These are phyloP conservation scores for Cladophialophora immunda DNA, from an alignment of 2,329 filamentous ascomycete species.

Conservation along the genomic window DNA sequence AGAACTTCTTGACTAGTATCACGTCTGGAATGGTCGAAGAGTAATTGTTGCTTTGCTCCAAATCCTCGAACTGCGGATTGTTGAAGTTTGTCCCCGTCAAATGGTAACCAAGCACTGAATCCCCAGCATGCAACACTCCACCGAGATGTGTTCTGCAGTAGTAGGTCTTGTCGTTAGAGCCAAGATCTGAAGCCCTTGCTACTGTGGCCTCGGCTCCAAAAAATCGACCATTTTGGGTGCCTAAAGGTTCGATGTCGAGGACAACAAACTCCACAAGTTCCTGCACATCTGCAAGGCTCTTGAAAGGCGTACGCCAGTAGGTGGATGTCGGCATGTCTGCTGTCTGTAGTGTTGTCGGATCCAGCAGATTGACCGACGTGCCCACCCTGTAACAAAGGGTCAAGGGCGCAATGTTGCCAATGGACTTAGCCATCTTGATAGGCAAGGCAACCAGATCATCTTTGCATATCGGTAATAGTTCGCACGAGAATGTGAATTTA, in stretches of 20 bases:
- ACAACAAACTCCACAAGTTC: slow-evolving; percentile 92
- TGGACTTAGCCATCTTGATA: slow-evolving; percentile 83
- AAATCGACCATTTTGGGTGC: slow-evolving; percentile 79
- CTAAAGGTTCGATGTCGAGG: slow-evolving; percentile 88
- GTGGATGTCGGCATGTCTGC: slow-evolving; percentile 81
- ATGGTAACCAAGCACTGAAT: slow-evolving; percentile 95
- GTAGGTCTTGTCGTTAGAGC: slow-evolving; percentile 85
- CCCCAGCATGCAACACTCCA: slow-evolving; percentile 82
- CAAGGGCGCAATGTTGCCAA: slow-evolving; percentile 88
- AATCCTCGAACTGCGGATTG: slow-evolving; percentile 81
- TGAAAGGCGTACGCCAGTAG: slow-evolving; percentile 93
- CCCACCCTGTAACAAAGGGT: slow-evolving; percentile 87
- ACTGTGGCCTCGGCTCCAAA: slow-evolving; percentile 87
- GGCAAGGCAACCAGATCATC: slow-evolving; percentile 96
- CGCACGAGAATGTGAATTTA: slow-evolving; percentile 91
- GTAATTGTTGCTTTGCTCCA: slow-evolving; percentile 81
- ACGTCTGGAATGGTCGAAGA: slow-evolving; percentile 86
- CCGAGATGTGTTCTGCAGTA: slow-evolving; percentile 92
- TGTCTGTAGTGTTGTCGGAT: slow-evolving; percentile 89
- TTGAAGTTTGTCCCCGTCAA: slow-evolving; percentile 92
- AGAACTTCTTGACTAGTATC: slow-evolving; percentile 96
- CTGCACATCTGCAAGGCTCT: slow-evolving; percentile 80
- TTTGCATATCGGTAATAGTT: slow-evolving; percentile 94
- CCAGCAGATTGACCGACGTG: slow-evolving; percentile 87
- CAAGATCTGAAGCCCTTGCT: slow-evolving; percentile 84